phyloP scores from a whole-genome alignment of 2,329 filamentous ascomycete genomes.

The Shiraia bambusicola region DNA sequence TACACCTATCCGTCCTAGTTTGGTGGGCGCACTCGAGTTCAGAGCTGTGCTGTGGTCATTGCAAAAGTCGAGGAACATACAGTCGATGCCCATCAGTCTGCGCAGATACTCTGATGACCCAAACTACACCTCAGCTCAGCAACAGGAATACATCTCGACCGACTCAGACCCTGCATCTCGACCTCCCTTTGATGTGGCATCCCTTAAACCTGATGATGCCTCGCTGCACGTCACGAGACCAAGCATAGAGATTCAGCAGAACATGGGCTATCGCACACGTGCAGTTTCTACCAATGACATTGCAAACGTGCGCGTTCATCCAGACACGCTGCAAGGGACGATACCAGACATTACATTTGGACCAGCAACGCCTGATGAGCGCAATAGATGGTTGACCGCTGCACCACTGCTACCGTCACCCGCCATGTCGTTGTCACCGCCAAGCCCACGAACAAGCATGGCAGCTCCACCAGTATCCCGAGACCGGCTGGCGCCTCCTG shows the following conservation, averaged over 20 bases:
- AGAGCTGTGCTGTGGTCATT: conserved; percentile 85
- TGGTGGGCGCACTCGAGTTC: conserved; percentile 93
- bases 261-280: conserved; percentile 42
- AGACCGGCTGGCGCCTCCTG: conserved; percentile 43
- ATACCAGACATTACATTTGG: conserved; percentile 42
- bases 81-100: conserved; percentile 67
- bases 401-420: conserved; percentile 40
- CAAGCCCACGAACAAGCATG: conserved; percentile 33
- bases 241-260: conserved; percentile 32
- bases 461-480: conserved; percentile 28
- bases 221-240: conserved; percentile 29
- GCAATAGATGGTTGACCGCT: conserved; percentile 4
- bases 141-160: conserved; percentile 51
- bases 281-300: conserved; percentile 64
- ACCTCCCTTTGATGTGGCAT: conserved; percentile 39
- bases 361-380: conserved; percentile 36
- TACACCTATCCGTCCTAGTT: conserved; percentile 85
- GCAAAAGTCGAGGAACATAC: conserved; percentile 76
- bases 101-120: conserved; percentile 70
- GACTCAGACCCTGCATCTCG: conserved; percentile 50
- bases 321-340: conserved; percentile 29
- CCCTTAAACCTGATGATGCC: conserved; percentile 13
- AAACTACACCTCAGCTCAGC: conserved; percentile 48
- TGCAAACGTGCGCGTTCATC: conserved; percentile 49
- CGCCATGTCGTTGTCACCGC: conserved; percentile 43